Evolutionary conservation across 78 protist genomes (phyloP), one percentile per base, ranked within the genome.

Genomic region (Pelomyxa schiedti): DNA sequence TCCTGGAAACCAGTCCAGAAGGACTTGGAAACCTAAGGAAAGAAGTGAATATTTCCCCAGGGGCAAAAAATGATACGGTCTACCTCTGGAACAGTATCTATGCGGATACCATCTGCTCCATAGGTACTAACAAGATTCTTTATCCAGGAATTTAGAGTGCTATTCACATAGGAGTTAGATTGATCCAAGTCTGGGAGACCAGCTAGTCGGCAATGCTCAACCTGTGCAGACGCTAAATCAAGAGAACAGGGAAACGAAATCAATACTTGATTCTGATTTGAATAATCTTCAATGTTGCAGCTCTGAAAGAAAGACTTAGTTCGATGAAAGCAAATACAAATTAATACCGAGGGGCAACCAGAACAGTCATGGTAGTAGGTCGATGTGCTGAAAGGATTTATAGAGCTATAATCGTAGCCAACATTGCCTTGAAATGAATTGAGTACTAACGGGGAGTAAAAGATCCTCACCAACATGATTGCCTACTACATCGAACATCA

Each of bases 381-480:
- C 2, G 69, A 1, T 3, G 39, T 0, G 69, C 72, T 84, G 74
- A 88, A 88, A 24, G 81, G 71, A 7, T 0, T 4, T 8, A 79
- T 4, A n/a, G 1, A 38, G 4, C 63, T 28, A 52, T 4, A 78
- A 39, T 80, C 77, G 42, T 3, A 29, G 67, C 28, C 81, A 9
- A 39, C 42, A 22, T 42, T 37, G n/a, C n/a, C n/a, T n/a, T n/a
- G n/a, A n/a, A n/a, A n/a, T n/a, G n/a, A n/a, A n/a, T n/a, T n/a
- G n/a, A n/a, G n/a, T n/a, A n/a, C n/a, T n/a, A n/a, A n/a, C n/a
- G n/a, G n/a, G n/a, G n/a, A n/a, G n/a, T n/a, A n/a, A n/a, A n/a
- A n/a, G n/a, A n/a, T n/a, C n/a, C n/a, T n/a, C n/a, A 9, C 86
- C 87, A 16, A 83, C 75, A 77, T 91, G 95, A 41, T 91, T 91